Evolutionary conservation across 441 rosid genomes (phyloP), one percentile per base, ranked within the genome.

Genomic region (Croton laevigatus): DNA sequence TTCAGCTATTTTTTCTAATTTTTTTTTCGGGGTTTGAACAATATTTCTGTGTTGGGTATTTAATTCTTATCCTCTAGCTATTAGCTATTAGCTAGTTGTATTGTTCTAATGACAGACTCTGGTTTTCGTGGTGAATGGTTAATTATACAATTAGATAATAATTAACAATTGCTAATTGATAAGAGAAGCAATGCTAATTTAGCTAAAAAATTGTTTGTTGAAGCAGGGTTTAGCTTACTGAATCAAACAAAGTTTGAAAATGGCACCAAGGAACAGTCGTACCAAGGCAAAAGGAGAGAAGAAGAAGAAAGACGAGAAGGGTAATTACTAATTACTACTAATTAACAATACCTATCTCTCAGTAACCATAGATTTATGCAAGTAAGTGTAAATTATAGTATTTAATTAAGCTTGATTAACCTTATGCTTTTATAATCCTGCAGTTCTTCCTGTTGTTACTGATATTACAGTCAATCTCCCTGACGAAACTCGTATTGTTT

Each of bases 291-390:
- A 86, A 77, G 94, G 91, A 68, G 99, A 95, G 19, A 95, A 88
- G 95, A 95, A 89, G 92, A 92, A 95, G 87, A 95, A 92, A 71
- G 96, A 89, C 70, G 98, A 95, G 68, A 95, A 92, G 80, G 91
- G 99, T 92, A 51, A 64, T 53, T 53, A 19, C 27, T 42, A 61
- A 34, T 22, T 27, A 27, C 32, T 27, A 27, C 32, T 27, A 27
- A 27, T 27, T 27, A 27, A 27, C 32, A 27, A 2, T 27, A 27
- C 32, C 32, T 27, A 27, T 1, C 2, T 27, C 32, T 27, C 32
- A 27, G 32, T 27, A 27, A 27, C 32, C 2, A 27, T 27, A 27
- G 32, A 27, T 1, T 27, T 27, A 27, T 27, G 32, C 2, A 27
- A 27, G 32, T 27, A 27, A 1, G 32, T 27, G 32, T 27, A 27